phyloP scores from a whole-genome alignment of 2,329 filamentous ascomycete species.

The Botryotinia convoluta region DNA sequence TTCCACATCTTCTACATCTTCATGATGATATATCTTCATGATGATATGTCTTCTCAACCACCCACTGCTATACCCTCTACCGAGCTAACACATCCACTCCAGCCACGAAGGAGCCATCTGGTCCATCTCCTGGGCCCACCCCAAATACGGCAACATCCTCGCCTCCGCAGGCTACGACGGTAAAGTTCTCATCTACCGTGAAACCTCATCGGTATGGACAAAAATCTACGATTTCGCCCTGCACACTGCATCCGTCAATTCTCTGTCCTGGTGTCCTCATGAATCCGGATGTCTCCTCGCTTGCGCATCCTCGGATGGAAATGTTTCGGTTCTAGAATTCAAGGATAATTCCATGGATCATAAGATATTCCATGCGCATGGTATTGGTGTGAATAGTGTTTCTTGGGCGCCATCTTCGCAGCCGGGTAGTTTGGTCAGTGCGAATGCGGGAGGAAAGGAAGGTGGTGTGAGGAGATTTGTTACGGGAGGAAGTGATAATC shows the following conservation, averaged over 20 bases:
- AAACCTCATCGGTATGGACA: slow-evolving; percentile 72
- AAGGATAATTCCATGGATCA: slow-evolving; percentile 93
- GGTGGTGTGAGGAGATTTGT: slow-evolving; percentile 78
- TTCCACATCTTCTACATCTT: neutral
- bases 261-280: slow-evolving; percentile 95
- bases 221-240: slow-evolving; percentile 89
- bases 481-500: slow-evolving; percentile 90
- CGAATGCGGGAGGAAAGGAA: slow-evolving; percentile 53
- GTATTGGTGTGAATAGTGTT: slow-evolving; percentile 91
- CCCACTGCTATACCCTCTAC: too few species aligned
- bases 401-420: slow-evolving; percentile 87
- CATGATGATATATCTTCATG: neutral
- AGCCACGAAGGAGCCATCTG: slow-evolving; percentile 97
- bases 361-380: slow-evolving; percentile 86
- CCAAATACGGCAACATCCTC: slow-evolving; percentile 97
- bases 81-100: slow-evolving; percentile 19
- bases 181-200: slow-evolving; percentile 98
- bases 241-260: slow-evolving; percentile 95
- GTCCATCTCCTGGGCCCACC: slow-evolving; percentile 97
- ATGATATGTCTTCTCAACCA: neutral
- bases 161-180: slow-evolving; percentile 95
- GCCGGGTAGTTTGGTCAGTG: slow-evolving; percentile 78
- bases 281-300: slow-evolving; percentile 93
- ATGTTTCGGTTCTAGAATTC: slow-evolving; percentile 93
- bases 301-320: slow-evolving; percentile 90